phyloP scores from a whole-genome alignment of 371 early-diverging fungal genomes.

The Lichtheimia ramosa region DNA sequence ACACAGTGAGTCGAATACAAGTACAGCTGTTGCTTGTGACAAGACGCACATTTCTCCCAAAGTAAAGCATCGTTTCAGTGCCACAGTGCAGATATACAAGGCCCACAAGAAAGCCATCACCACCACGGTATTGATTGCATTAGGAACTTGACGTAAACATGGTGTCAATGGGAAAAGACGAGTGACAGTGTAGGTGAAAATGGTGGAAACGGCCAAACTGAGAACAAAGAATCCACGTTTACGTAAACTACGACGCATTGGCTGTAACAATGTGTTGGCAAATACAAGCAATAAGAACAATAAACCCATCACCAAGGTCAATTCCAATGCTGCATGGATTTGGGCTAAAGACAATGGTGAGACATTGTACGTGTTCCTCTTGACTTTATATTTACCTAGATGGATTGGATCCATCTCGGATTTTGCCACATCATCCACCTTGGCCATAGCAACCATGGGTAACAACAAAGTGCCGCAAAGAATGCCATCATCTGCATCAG shows the following conservation, averaged over 20 bases:
- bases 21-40: constrained; percentile 57
- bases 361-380: neutral
- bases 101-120: constrained; percentile 42
- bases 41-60: constrained; percentile 69
- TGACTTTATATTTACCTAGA: constrained; percentile 15
- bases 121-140: constrained; percentile 25
- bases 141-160: constrained; percentile 23
- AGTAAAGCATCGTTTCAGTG: constrained; percentile 60
- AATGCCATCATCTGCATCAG: constrained; percentile 47
- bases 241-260: constrained; percentile 32
- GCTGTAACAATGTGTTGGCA: constrained; percentile 28
- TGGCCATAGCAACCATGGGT: constrained; percentile 43
- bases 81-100: constrained; percentile 41
- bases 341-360: constrained; percentile 12
- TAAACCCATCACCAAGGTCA: constrained; percentile 33
- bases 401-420: constrained; percentile 12
- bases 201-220: constrained; percentile 30
- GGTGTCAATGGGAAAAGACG: constrained; percentile 22
- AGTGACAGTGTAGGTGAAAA: constrained; percentile 30
- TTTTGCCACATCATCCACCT: constrained; percentile 25
- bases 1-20: constrained; percentile 22
- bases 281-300: constrained; percentile 27
- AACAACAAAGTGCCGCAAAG: constrained; percentile 39
- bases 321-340: constrained; percentile 31
- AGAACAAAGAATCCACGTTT: constrained; percentile 41